Conservation (phyloP, 768 basidiomycete species). For the Multifurca ochricompacta region DNA sequence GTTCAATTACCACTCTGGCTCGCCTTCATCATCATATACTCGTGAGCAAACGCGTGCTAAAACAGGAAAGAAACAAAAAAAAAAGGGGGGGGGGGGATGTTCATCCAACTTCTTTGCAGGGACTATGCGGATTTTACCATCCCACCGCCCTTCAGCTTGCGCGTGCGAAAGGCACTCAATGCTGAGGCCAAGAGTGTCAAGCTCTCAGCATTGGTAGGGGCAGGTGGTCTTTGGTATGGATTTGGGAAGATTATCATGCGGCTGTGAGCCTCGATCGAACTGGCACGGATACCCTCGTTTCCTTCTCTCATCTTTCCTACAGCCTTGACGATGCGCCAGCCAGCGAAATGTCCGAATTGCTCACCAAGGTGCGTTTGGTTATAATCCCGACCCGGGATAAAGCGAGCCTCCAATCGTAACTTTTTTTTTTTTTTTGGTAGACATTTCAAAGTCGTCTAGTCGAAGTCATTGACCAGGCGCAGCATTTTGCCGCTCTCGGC, state of each 20-base stretch:
- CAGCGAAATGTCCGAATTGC: constrained; percentile 58
- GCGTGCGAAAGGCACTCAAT: constrained; percentile 80
- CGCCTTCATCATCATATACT: constrained; percentile 75
- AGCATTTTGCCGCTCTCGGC: constrained; percentile 73
- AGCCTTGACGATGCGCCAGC: constrained; percentile 76
- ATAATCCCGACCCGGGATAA: background rate
- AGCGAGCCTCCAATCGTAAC: background rate
- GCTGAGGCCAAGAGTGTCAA: constrained; percentile 84
- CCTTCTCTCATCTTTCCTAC: background rate
- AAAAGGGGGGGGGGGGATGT: too few relatives aligned
- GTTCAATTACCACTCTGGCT: constrained; percentile 87
- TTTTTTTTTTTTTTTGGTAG: constrained; percentile 33
- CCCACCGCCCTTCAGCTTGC: constrained; percentile 64
- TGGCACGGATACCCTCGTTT: background rate
- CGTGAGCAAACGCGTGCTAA: constrained; percentile 40
- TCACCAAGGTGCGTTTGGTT: constrained; percentile 47
- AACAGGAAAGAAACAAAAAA: too few relatives aligned
- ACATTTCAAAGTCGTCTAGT: constrained; percentile 68
- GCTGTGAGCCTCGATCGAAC: constrained; percentile 45
- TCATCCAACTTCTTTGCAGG: too few relatives aligned
- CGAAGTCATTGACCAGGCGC: constrained; percentile 82
- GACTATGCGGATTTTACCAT: constrained; percentile 88
- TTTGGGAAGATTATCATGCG: constrained; percentile 83
- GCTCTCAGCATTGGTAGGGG: constrained; percentile 75
- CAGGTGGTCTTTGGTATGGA: constrained; percentile 86